Evolutionary conservation across 2,329 filamentous ascomycete genomes (phyloP).

Genomic region (Fusarium buharicum): DNA sequence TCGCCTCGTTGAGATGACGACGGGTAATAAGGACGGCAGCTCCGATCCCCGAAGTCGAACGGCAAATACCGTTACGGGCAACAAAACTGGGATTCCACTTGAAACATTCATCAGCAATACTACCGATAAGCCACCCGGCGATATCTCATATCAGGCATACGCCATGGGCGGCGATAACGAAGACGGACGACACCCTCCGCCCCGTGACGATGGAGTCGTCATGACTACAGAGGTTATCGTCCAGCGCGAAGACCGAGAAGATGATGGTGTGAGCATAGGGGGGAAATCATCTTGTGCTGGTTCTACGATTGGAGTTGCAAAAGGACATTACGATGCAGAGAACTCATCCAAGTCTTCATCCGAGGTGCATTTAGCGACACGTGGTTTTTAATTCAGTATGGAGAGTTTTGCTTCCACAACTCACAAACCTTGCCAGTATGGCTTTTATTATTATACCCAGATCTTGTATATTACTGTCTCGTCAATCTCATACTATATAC

Average conservation of each 20-base stretch:
- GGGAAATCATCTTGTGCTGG: conserved; percentile 28
- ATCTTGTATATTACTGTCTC: background rate
- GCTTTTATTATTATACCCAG: conserved; percentile 27
- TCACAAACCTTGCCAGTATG: too few species aligned
- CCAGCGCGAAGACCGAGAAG: conserved; percentile 34
- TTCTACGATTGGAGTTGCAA: conserved; percentile 28
- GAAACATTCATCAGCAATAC: conserved; percentile 37
- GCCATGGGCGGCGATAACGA: conserved; percentile 41
- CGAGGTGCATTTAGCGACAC: conserved; percentile 40
- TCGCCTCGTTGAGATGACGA: conserved; percentile 50
- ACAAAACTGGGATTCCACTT: conserved; percentile 33
- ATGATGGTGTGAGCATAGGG: conserved; percentile 33
- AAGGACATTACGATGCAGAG: conserved; percentile 25
- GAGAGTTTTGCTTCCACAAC: background rate
- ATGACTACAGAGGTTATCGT: conserved; percentile 45
- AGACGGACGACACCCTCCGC: background rate
- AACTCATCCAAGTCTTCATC: conserved; percentile 43
- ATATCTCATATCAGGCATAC: conserved; percentile 41
- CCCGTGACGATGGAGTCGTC: conserved; percentile 33
- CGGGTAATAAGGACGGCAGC: conserved; percentile 41
- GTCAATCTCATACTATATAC: background rate
- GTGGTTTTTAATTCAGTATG: conserved; percentile 28
- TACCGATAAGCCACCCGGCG: conserved; percentile 14
- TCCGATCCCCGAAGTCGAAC: conserved; percentile 40
- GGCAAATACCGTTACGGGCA: conserved; percentile 12